Evolutionary conservation across 441 rosid species (phyloP).

Genomic region (Bocquillonia castaneifolia): DNA sequence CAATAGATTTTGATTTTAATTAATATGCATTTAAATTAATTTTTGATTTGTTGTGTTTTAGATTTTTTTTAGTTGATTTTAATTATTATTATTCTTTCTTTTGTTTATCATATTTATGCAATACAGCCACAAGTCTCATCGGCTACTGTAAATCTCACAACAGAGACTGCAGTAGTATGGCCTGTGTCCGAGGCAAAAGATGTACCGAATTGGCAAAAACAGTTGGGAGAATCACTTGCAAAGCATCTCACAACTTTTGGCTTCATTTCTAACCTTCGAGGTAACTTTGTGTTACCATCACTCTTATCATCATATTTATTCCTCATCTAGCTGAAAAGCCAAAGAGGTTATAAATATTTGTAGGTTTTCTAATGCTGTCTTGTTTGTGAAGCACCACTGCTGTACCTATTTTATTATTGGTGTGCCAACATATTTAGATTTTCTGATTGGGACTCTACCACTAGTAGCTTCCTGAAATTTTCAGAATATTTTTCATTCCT

Average conservation of each 20-base stretch:
- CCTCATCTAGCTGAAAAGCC: background rate
- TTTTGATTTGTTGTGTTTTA: background rate
- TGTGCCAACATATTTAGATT: constrained; percentile 4
- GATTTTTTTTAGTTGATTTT: background rate
- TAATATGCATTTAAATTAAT: background rate
- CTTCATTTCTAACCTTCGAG: constrained; percentile 71
- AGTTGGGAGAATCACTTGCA: constrained; percentile 84
- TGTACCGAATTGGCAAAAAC: constrained; percentile 66
- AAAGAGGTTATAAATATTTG: background rate
- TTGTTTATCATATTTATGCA: constrained; percentile 7
- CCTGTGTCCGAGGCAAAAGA: constrained; percentile 71
- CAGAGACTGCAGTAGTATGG: constrained; percentile 93
- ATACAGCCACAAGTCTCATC: constrained; percentile 83
- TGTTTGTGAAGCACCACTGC: background rate
- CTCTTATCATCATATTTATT: constrained; percentile 3
- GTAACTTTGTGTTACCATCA: constrained; percentile 30
- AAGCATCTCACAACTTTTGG: constrained; percentile 81
- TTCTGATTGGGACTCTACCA: constrained; percentile 7
- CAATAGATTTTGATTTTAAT: background rate
- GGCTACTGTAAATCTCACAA: constrained; percentile 84
- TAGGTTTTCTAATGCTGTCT: no score
- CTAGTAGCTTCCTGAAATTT: background rate
- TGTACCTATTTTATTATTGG: no score
- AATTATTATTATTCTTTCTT: background rate
- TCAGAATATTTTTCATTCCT: background rate